A percentile compares a stretch with the other conserved stretches of the same genome.
phyloP scores from a whole-genome alignment of 2,329 filamentous ascomycete species.

The Chalara sp. region DNA sequence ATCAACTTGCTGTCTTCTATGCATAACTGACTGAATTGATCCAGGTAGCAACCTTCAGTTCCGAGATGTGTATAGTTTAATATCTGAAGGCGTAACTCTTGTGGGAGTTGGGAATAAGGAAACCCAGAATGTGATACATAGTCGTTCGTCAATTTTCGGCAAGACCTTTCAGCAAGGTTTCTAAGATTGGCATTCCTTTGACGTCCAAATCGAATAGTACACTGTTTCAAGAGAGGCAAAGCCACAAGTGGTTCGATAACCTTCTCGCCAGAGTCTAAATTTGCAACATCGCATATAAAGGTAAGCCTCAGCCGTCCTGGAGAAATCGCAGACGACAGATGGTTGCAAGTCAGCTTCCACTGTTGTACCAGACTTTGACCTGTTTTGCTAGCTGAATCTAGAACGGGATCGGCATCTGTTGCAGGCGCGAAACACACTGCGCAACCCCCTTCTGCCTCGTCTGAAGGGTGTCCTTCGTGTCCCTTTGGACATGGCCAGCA shows the following conservation, averaged over 20 bases:
- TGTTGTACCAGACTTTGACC: too few species aligned
- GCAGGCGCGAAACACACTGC: too few species aligned
- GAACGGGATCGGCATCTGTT: too few species aligned
- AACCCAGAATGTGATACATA: not conserved
- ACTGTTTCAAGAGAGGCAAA: not conserved
- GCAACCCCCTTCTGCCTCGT: too few species aligned
- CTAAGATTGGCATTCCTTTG: not conserved
- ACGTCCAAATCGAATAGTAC: not conserved
- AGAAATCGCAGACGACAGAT: not conserved
- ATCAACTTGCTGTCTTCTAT: not conserved
- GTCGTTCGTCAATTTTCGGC: not conserved
- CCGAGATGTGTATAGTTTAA: not conserved
- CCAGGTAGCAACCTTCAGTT: not conserved
- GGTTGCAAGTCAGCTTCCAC: too few species aligned
- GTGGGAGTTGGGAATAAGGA: not conserved
- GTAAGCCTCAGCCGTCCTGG: not conserved
- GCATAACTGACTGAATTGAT: not conserved
- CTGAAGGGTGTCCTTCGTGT: too few species aligned
- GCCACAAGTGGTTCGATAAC: not conserved
- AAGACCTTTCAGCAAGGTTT: not conserved
- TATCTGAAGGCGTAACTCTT: not conserved
- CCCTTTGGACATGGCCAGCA: too few species aligned
- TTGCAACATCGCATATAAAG: not conserved
- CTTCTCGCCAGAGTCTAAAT: not conserved
- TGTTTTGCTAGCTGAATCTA: too few species aligned